Evolutionary conservation across 1,284 basidiomycete species (phyloP).

Genomic region (Boletus albobrunnescens): DNA sequence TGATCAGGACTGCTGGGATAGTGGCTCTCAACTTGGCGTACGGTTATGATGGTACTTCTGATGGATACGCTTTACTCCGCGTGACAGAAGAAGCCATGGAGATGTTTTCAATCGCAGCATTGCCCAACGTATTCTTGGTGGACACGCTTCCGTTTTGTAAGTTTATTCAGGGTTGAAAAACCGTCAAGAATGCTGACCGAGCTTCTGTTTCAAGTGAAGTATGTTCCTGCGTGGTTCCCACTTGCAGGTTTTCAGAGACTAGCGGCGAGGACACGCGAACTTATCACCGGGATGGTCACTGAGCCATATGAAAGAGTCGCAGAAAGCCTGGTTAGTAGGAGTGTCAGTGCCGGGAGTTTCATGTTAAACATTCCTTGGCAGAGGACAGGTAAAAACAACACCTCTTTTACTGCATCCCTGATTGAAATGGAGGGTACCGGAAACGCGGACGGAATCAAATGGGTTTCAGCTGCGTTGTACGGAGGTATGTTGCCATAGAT

Average conservation of each 20-base stretch:
- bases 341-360: too few species aligned
- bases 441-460: not conserved
- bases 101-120: slow-evolving; percentile 1
- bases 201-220: not conserved
- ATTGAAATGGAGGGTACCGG: not conserved
- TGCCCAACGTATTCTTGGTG: slow-evolving; percentile 2
- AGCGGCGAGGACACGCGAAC: not conserved
- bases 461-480: slow-evolving; percentile 2
- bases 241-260: slow-evolving; percentile 1
- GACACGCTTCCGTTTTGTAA: slow-evolving; percentile 1
- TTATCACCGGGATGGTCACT: not conserved
- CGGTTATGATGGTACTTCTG: slow-evolving; percentile 2
- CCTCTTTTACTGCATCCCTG: slow-evolving; percentile 1
- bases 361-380: not conserved
- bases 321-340: not conserved
- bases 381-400: not conserved
- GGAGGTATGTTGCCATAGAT: not conserved
- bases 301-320: slow-evolving; percentile 2
- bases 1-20: not conserved
- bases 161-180: not conserved
- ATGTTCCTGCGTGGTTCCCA: slow-evolving; percentile 1
- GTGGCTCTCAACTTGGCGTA: slow-evolving; percentile 2
- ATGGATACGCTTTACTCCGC: slow-evolving; percentile 1
- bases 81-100: slow-evolving; percentile 1
- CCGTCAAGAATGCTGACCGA: not conserved